phyloP scores from a whole-genome alignment of 2,329 filamentous ascomycete species.

The Fusarium euwallaceae region DNA sequence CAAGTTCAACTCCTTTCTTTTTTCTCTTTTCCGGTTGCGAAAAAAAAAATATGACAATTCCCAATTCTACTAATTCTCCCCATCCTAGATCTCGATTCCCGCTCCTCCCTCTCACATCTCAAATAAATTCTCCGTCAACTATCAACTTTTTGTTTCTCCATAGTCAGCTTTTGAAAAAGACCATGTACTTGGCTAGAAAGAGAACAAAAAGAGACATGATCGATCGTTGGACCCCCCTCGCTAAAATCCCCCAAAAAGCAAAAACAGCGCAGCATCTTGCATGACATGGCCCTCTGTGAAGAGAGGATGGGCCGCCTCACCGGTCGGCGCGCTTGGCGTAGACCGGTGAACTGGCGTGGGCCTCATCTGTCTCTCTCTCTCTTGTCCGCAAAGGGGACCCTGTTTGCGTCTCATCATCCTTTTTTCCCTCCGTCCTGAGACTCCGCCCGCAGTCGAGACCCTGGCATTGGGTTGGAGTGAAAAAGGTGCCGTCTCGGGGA shows the following conservation, averaged over 20 bases:
- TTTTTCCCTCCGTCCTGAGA: not conserved
- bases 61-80: not conserved
- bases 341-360: conserved; percentile 9
- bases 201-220: not conserved
- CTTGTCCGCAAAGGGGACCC: not conserved
- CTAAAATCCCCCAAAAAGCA: conserved; percentile 1
- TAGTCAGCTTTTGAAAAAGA: not conserved
- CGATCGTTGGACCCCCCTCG: not conserved
- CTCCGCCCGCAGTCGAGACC: not conserved
- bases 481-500: conserved; percentile 6
- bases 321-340: not conserved
- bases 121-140: not conserved
- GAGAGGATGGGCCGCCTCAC: not conserved
- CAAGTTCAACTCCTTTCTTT: not conserved
- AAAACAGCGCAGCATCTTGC: not conserved
- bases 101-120: not conserved
- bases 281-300: not conserved
- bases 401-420: not conserved
- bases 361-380: not conserved
- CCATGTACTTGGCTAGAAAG: not conserved
- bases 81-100: not conserved
- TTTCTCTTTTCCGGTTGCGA: not conserved
- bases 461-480: not conserved
- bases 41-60: not conserved
- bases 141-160: not conserved